Conservation (phyloP, 225 moss, liverwort and hornwort genomes). For the Ulota crispa region DNA sequence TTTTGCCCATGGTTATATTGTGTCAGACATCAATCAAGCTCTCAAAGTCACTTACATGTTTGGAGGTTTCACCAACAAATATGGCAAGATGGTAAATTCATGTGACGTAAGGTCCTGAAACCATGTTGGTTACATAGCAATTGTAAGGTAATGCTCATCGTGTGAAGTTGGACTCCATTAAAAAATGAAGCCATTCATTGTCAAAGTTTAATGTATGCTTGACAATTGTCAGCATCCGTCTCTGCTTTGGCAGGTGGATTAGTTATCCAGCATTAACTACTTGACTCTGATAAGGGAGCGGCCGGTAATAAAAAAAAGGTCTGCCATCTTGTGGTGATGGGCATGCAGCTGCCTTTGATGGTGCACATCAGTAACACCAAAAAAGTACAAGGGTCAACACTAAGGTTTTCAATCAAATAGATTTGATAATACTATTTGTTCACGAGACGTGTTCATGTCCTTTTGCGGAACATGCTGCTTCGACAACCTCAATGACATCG, state of each 20-base stretch:
- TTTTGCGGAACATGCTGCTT: background rate
- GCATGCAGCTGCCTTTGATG: conserved; percentile 73
- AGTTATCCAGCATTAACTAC: conserved; percentile 56
- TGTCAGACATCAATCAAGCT: conserved; percentile 45
- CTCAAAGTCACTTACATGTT: conserved; percentile 62
- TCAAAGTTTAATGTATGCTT: background rate
- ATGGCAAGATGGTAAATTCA: conserved; percentile 51
- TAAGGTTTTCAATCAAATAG: background rate
- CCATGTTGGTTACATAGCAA: background rate
- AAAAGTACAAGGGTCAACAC: conserved; percentile 27
- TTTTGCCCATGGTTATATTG: background rate
- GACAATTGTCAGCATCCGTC: background rate
- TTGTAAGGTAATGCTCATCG: background rate
- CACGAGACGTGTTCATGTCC: background rate
- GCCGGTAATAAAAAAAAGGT: conserved; percentile 68
- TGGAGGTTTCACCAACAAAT: conserved; percentile 69
- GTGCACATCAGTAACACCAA: conserved; percentile 51
- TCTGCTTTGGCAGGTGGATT: conserved; percentile 56
- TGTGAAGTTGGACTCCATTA: background rate
- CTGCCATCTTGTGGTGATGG: conserved; percentile 81
- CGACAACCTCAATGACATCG: background rate
- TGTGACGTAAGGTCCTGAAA: background rate
- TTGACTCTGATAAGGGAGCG: conserved; percentile 60
- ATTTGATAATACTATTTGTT: background rate
- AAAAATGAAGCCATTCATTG: background rate